Evolutionary conservation across 106 monocot species (phyloP), one percentile per base, ranked within the genome.

Genomic region (Platanthera zijinensis): DNA sequence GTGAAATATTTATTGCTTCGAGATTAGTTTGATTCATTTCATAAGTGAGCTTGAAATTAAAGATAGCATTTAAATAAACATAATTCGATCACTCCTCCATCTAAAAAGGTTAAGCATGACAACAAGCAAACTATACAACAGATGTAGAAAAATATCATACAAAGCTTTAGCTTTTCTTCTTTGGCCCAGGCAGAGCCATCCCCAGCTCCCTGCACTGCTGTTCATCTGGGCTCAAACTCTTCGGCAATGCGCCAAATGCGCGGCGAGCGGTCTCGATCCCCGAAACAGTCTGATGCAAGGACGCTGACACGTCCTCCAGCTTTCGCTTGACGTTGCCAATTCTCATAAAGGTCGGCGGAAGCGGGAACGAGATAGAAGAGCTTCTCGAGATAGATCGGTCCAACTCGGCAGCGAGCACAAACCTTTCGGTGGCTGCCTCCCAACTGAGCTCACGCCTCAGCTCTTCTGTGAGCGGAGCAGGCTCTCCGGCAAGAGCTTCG

Each of bases 351-450:
- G 74, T 17, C 10, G 81, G 71, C 10, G 75, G 18, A 19, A 78
- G 86, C 48, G 46, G 15, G 30, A 72, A 70, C n/a, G 75, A 25
- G 25, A 71, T 30, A 6, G 48, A 32, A 8, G 14, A 64, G 18
- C 45, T 74, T 15, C 17, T 8, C 5, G 69, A 18, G 32, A 50
- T 19, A 1, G 11, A 49, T 21, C 54, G 75, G 39, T 82, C 48
- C 19, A 91, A 69, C 10, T 82, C 90, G 5, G 93, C 86, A 47
- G 83, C 88, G 1, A 9, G 19, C 51, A 90, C 46, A 56, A 94
- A 94, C 74, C 88, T 86, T 48, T 90, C 80, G 0, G 90, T 94
- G 48, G 93, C 93, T 10, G 93, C 85, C 74, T 94, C 93, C 93
- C 93, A 90, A 13, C 86, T 86, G 4, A 94, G 80, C 51, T 88